These are phyloP conservation scores for Talaromyces borbonicus DNA, from an alignment of 495 filamentous ascomycete genomes.

Conservation along the genomic window DNA sequence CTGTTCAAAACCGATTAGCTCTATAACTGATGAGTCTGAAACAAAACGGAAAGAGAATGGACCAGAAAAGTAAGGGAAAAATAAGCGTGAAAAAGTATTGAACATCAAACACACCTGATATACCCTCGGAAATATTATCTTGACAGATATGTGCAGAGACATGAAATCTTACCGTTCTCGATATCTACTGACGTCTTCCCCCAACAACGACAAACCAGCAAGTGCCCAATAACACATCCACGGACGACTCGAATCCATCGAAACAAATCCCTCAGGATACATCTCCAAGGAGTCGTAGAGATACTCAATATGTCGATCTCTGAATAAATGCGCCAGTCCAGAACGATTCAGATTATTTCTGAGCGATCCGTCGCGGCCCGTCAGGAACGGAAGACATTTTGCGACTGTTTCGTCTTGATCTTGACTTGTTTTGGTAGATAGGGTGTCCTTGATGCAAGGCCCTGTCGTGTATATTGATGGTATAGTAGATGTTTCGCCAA, in stretches of 20 bases:
- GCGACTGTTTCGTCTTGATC: slow-evolving; percentile 57
- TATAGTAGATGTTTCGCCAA: slow-evolving; percentile 16
- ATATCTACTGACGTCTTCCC: slow-evolving; percentile 63
- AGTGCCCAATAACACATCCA: slow-evolving; percentile 94
- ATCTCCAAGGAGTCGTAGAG: slow-evolving; percentile 54
- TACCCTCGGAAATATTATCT: not conserved
- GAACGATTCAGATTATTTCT: slow-evolving; percentile 47
- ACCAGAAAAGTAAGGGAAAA: slow-evolving; percentile 6
- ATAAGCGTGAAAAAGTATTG: not conserved
- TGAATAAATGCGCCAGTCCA: slow-evolving; percentile 65
- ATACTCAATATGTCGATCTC: slow-evolving; percentile 64
- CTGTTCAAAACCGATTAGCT: too few species aligned
- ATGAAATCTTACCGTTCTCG: slow-evolving; percentile 44
- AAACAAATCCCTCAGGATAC: slow-evolving; percentile 56
- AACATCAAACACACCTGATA: not conserved
- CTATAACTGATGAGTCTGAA: too few species aligned
- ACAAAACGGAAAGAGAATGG: slow-evolving; percentile 13
- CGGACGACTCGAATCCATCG: slow-evolving; percentile 71
- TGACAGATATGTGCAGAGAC: slow-evolving; percentile 1
- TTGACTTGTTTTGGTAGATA: slow-evolving; percentile 57
- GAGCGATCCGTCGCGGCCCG: slow-evolving; percentile 26
- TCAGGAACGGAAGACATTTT: slow-evolving; percentile 61
- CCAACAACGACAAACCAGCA: slow-evolving; percentile 59
- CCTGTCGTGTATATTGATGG: slow-evolving; percentile 54
- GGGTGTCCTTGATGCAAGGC: slow-evolving; percentile 55